A percentile compares a stretch with the other conserved stretches of the same genome.
Conservation (phyloP, 1,284 basidiomycete genomes). For the Malassezia vespertilionis region DNA sequence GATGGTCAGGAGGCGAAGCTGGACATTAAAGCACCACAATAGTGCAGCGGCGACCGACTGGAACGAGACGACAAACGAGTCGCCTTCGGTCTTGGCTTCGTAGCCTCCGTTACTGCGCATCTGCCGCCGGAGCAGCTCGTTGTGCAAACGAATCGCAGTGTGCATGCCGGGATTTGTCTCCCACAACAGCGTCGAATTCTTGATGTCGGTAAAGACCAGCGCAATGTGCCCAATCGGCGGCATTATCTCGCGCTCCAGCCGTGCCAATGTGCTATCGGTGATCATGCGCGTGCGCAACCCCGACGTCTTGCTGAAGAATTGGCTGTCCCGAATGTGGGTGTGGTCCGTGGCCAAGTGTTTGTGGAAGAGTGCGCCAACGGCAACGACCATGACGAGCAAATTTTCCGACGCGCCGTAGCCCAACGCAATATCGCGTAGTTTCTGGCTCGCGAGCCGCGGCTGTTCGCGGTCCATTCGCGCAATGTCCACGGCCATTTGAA, state of each 20-base stretch:
- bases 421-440: conserved; percentile 89
- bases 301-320: conserved; percentile 21
- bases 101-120: conserved; percentile 87
- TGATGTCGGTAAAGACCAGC: conserved; percentile 95
- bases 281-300: conserved; percentile 26
- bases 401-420: conserved; percentile 89
- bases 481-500: conserved; percentile 93
- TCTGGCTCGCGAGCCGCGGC: conserved; percentile 94
- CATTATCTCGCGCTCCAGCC: conserved; percentile 68
- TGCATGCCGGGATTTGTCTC: conserved; percentile 94
- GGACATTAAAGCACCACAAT: conserved; percentile 83
- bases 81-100: conserved; percentile 99
- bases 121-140: conserved; percentile 72
- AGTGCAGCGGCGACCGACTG: conserved; percentile 74
- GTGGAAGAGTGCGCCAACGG: conserved; percentile 66
- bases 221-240: conserved; percentile 81
- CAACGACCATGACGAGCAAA: conserved; percentile 96
- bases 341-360: conserved; percentile 22
- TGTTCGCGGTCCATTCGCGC: conserved; percentile 70
- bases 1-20: conserved; percentile 70
- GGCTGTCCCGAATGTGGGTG: conserved; percentile 17
- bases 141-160: conserved; percentile 84
- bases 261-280: conserved; percentile 50
- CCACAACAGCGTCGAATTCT: conserved; percentile 94
- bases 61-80: conserved; percentile 98